Conservation (phyloP, 139 green algal species). For the Zygnema cylindricum region DNA sequence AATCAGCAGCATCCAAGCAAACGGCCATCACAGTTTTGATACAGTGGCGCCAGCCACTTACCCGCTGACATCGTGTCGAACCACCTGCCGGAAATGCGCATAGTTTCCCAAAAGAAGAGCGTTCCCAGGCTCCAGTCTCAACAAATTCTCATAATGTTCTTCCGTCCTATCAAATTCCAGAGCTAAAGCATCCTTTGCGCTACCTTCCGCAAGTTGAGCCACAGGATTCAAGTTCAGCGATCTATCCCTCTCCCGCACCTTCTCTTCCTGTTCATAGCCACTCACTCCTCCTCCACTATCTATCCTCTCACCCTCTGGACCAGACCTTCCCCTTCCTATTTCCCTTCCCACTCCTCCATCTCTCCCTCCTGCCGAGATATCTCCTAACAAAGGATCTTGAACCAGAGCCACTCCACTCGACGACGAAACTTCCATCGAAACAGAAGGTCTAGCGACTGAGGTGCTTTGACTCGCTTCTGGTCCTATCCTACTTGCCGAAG, state of each 20-base stretch:
- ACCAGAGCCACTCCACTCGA: no score
- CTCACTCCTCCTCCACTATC: constrained; percentile 26
- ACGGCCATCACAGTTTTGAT: no score
- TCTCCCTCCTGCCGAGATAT: background rate
- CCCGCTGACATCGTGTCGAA: background rate
- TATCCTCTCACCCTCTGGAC: constrained; percentile 3
- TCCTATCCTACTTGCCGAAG: background rate
- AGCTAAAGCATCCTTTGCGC: background rate
- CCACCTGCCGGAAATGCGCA: constrained; percentile 36
- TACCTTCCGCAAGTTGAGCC: background rate
- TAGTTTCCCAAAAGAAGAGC: constrained; percentile 27
- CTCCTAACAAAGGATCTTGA: background rate
- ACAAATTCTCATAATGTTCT: background rate
- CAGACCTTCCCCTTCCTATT: background rate
- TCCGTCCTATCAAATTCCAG: constrained; percentile 30
- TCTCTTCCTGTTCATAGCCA: constrained; percentile 18
- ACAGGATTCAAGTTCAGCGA: background rate
- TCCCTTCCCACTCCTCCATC: background rate
- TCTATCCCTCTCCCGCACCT: background rate
- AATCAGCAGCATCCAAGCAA: no score
- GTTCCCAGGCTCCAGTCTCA: background rate
- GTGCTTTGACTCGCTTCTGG: background rate
- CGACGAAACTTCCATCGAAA: background rate
- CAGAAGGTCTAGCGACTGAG: background rate
- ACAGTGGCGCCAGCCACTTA: constrained; percentile 32